These are phyloP conservation scores for Colletotrichum cordylinicola DNA, from an alignment of 2,329 filamentous ascomycete species.

Conservation along the genomic window DNA sequence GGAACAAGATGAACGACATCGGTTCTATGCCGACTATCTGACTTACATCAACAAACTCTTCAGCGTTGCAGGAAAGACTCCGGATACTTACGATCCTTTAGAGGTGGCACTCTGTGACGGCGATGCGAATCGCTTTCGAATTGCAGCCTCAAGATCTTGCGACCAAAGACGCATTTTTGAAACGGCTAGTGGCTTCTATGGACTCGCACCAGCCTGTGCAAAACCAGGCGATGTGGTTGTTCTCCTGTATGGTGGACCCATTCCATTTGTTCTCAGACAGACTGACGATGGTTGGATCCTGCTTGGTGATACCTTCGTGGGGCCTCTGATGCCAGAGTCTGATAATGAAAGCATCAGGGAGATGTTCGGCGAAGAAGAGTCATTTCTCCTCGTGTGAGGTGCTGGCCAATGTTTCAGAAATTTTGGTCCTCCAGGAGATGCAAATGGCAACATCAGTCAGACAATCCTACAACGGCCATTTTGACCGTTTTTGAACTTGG, in stretches of 20 bases:
- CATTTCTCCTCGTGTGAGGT: neutral
- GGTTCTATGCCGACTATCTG: neutral
- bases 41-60: neutral
- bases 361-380: neutral
- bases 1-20: neutral
- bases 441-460: neutral
- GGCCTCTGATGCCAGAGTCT: conserved; percentile 1
- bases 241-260: neutral
- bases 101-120: neutral
- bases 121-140: neutral
- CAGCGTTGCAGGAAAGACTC: neutral
- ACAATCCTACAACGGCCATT: neutral
- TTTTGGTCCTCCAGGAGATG: neutral
- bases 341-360: neutral
- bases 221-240: neutral
- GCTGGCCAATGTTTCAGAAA: neutral
- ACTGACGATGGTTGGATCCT: neutral
- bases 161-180: neutral
- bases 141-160: neutral
- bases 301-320: neutral
- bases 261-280: neutral
- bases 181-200: neutral
- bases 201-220: neutral
- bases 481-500: neutral
- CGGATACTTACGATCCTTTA: neutral